Base-by-base conservation (phyloP, 1,284 basidiomycete species). In the Salmacisia buchloeana region DNA sequence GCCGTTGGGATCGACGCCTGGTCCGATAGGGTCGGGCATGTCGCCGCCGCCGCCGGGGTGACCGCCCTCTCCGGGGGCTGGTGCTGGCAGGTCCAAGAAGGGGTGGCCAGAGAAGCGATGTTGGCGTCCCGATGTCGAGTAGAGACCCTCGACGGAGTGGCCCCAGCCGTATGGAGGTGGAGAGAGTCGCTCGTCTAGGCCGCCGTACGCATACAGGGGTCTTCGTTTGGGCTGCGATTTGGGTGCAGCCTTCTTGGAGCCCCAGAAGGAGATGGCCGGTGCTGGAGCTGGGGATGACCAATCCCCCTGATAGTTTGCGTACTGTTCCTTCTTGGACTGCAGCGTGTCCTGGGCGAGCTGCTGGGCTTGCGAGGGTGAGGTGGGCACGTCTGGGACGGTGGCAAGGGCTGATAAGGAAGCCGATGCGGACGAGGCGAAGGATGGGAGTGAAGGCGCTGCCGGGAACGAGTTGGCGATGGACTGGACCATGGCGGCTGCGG, bases 1-100 rank as follows among this genome's bases (percentile, higher is more conserved):
- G 36, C 29, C 38, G 56, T 36, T 27, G 31, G 39, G 60, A 31
- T 64, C 39, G 25, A 18, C 54, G n/a, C 10, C 45, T 38, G 36
- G 36, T n/a, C 18, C 18, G 5, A 43, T 15, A 43, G 39, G 39
- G 15, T n/a, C 3, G 39, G 18, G 18, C 4, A 43, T 18, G 4
- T 21, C 39, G 23, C 23, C 39, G 39, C 23, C 39, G 23, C 18
- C 18, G 39, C 39, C 39, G 15, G 18, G 39, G 15, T 4, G 18
- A 15, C 39, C 3, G 15, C 15, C 39, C 18, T 43, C 18, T 5
- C 39, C 15, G 39, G 41, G 41, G 41, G 23, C 18, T 43, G 41
- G 41, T 15, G 1, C 18, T 9, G 41, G 23, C 18, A n/a, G 41
- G n/a, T n/a, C n/a, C n/a, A n/a, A n/a, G n/a, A n/a, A n/a, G n/a